Conservation (phyloP, 257 asterid species). For the Solanum commersonii region DNA sequence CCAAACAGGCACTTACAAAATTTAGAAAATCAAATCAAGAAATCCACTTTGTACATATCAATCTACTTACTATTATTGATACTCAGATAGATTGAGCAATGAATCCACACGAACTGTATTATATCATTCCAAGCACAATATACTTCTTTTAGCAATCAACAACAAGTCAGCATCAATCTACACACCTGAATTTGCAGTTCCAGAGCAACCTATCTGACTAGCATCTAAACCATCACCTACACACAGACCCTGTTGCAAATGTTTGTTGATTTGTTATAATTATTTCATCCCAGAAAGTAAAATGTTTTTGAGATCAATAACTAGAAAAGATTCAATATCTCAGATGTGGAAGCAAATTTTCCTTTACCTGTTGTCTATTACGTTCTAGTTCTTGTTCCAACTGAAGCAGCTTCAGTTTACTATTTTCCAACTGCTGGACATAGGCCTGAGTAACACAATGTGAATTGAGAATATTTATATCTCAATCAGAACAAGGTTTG, state of each 20-base stretch:
- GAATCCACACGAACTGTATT: background rate
- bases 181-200: slow-evolving; percentile 60
- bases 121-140: slow-evolving; percentile 1
- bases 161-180: background rate
- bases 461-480: background rate
- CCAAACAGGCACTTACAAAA: too few relatives aligned
- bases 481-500: background rate
- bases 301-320: background rate
- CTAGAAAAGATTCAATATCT: background rate
- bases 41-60: background rate
- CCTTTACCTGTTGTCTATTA: slow-evolving; percentile 55
- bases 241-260: slow-evolving; percentile 42
- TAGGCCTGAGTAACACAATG: slow-evolving; percentile 48
- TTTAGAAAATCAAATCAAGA: background rate
- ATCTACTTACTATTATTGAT: background rate
- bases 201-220: slow-evolving; percentile 50
- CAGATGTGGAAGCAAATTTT: background rate
- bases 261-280: background rate
- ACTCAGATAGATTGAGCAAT: background rate
- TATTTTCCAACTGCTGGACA: slow-evolving; percentile 85
- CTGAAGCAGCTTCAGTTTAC: slow-evolving; percentile 66
- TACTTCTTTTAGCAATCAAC: background rate
- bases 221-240: slow-evolving; percentile 47
- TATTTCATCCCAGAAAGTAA: background rate
- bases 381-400: slow-evolving; percentile 83